Conservation (phyloP, 805 yeast species). For the Ogataea angusta region DNA sequence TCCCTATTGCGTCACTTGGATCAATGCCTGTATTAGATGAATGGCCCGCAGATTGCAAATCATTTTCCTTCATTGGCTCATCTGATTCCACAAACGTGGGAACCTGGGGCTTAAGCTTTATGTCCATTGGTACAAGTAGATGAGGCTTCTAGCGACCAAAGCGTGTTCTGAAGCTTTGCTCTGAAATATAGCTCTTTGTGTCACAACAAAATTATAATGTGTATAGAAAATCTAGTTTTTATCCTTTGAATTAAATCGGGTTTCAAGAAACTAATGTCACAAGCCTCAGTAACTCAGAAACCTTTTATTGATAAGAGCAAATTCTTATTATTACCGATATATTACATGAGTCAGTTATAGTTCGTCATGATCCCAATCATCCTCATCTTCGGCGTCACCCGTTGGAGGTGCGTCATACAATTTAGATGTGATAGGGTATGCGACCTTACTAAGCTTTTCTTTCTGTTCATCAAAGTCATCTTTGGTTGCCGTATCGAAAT, state of each 20-base stretch:
- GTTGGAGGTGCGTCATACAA: slow-evolving; percentile 53
- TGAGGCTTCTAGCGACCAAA: neutral
- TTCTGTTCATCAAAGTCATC: slow-evolving; percentile 94
- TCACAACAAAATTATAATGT: no score
- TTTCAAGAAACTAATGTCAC: no score
- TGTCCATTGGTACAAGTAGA: slow-evolving; percentile 11
- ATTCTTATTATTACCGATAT: neutral
- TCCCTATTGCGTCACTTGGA: no score
- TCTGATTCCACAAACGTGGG: slow-evolving; percentile 21
- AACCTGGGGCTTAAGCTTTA: slow-evolving; percentile 21
- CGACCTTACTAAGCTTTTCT: slow-evolving; percentile 74
- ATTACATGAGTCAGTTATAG: slow-evolving; percentile 33
- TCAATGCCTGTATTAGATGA: no score
- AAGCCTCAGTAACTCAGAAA: neutral
- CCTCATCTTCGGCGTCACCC: slow-evolving; percentile 53
- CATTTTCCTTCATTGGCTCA: slow-evolving; percentile 1
- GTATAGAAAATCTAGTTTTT: no score
- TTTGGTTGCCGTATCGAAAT: slow-evolving; percentile 75
- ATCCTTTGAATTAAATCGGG: no score
- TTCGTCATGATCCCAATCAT: slow-evolving; percentile 69
- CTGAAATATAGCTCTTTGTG: no score
- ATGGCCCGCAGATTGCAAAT: no score
- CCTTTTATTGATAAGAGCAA: neutral
- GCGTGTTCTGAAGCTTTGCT: neutral
- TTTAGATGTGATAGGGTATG: slow-evolving; percentile 91